These are phyloP conservation scores for Calonectria crousiana DNA, from an alignment of 2,329 filamentous ascomycete genomes.

Conservation along the genomic window DNA sequence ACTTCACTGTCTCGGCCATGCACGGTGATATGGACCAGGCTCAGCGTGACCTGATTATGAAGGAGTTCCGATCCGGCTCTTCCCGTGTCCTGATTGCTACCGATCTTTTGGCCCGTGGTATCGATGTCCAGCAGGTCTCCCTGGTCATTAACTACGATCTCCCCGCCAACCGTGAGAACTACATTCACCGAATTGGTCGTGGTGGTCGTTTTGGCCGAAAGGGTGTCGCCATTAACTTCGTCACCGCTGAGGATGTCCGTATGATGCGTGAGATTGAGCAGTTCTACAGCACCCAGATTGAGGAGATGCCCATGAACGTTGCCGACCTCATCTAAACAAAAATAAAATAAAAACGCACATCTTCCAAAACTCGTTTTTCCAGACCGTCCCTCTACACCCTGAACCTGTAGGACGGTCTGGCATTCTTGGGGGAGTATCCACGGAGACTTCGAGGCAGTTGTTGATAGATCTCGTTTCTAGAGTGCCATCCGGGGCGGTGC, in stretches of 20 bases:
- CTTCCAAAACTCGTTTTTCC: slow-evolving; percentile 39
- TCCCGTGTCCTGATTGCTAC: slow-evolving; percentile 99
- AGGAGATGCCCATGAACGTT: slow-evolving; percentile 99
- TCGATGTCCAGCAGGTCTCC: slow-evolving; percentile 99
- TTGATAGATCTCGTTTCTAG: slow-evolving; percentile 58
- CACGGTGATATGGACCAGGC: slow-evolving; percentile 99
- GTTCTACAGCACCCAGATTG: slow-evolving; percentile 99
- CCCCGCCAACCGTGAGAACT: slow-evolving; percentile 99
- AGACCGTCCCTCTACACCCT: slow-evolving; percentile 37
- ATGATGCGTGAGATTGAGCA: slow-evolving; percentile 99
- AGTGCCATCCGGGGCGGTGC: slow-evolving; percentile 46
- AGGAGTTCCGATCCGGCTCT: slow-evolving; percentile 99
- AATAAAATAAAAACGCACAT: slow-evolving; percentile 37
- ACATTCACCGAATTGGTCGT: slow-evolving; percentile 99
- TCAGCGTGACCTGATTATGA: slow-evolving; percentile 99
- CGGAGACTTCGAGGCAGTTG: slow-evolving; percentile 52
- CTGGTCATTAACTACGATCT: slow-evolving; percentile 99
- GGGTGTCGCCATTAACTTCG: slow-evolving; percentile 99
- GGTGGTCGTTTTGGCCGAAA: slow-evolving; percentile 99
- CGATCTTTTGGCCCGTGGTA: slow-evolving; percentile 97
- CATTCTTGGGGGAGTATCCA: slow-evolving; percentile 46
- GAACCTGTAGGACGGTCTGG: slow-evolving; percentile 44
- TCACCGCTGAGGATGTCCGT: slow-evolving; percentile 97
- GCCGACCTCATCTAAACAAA: slow-evolving; percentile 77
- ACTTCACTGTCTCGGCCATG: slow-evolving; percentile 99